phyloP scores from a whole-genome alignment of 306 rosid species.

The Nissolia schottii region DNA sequence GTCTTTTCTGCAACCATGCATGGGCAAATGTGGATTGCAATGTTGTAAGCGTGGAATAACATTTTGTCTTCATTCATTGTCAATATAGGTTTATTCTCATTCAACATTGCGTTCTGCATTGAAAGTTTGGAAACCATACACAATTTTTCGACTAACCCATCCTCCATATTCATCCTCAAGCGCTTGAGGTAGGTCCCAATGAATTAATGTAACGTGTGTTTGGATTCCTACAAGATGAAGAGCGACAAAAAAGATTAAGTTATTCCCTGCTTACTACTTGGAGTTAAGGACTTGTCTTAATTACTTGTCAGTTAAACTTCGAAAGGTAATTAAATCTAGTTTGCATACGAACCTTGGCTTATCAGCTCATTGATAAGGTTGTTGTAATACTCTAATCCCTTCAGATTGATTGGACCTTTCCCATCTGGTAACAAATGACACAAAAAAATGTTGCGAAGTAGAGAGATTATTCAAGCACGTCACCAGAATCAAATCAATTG shows the following conservation, averaged over 20 bases:
- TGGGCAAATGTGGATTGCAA: too few relatives aligned
- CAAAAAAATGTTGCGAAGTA: background rate
- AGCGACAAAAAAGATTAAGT: background rate
- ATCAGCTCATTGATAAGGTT: constrained; percentile 48
- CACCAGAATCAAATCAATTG: too few relatives aligned
- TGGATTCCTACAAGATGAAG: constrained; percentile 43
- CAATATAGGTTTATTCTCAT: too few relatives aligned
- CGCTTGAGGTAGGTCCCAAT: constrained; percentile 48
- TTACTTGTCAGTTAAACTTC: background rate
- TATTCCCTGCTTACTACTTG: background rate
- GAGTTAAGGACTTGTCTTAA: background rate
- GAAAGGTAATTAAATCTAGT: background rate
- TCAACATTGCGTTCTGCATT: too few relatives aligned
- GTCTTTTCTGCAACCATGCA: constrained; percentile 20
- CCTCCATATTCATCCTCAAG: constrained; percentile 66
- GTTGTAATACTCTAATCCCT: constrained; percentile 55
- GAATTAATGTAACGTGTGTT: constrained; percentile 52
- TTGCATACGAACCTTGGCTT: constrained; percentile 27
- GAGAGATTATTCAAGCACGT: too few relatives aligned
- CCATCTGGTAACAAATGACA: constrained; percentile 30
- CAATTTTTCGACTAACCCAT: constrained; percentile 40
- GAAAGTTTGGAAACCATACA: constrained; percentile 35
- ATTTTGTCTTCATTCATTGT: too few relatives aligned
- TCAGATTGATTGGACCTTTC: constrained; percentile 46
- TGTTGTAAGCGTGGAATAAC: too few relatives aligned